Evolutionary conservation across 352 stramenopile species (phyloP).

Genomic region (Phytopythium delawarense): DNA sequence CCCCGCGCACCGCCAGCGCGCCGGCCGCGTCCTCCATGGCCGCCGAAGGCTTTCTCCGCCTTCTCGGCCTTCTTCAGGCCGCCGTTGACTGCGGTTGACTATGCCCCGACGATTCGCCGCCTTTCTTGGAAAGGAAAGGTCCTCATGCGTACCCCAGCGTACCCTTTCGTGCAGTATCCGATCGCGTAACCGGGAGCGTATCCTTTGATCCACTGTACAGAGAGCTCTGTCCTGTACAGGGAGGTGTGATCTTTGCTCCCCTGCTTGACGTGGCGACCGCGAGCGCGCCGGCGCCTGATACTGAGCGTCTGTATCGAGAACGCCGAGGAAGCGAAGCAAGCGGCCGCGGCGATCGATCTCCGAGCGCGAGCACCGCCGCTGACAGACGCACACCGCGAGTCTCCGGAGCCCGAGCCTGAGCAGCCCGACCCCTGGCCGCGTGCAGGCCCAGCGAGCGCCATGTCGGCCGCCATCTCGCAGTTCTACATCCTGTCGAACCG

Average conservation of each 20-base stretch:
- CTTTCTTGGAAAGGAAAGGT: too few relatives aligned
- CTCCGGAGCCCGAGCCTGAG: not conserved
- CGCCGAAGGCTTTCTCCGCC: not conserved
- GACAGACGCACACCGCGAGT: too few relatives aligned
- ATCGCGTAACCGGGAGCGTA: too few relatives aligned
- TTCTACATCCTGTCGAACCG: conserved; percentile 99
- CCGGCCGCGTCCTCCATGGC: not conserved
- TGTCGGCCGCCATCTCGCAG: conserved; percentile 90
- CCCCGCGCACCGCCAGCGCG: not conserved
- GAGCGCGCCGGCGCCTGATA: not conserved
- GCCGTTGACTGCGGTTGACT: not conserved
- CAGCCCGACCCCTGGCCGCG: not conserved
- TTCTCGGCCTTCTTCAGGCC: not conserved
- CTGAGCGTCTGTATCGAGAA: not conserved
- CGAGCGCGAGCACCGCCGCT: not conserved
- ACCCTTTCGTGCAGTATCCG: too few relatives aligned
- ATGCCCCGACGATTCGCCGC: too few relatives aligned
- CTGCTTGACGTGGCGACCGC: not conserved
- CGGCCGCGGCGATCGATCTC: too few relatives aligned
- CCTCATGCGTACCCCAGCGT: too few relatives aligned
- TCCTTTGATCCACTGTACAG: too few relatives aligned
- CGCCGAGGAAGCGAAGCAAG: not conserved
- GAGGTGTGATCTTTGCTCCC: not conserved
- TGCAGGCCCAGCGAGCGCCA: conserved; percentile 6
- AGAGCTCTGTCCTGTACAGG: not conserved